Evolutionary conservation across 1,139 yeast genomes (phyloP).

Genomic region (Zygosaccharomyces pseudobailii): DNA sequence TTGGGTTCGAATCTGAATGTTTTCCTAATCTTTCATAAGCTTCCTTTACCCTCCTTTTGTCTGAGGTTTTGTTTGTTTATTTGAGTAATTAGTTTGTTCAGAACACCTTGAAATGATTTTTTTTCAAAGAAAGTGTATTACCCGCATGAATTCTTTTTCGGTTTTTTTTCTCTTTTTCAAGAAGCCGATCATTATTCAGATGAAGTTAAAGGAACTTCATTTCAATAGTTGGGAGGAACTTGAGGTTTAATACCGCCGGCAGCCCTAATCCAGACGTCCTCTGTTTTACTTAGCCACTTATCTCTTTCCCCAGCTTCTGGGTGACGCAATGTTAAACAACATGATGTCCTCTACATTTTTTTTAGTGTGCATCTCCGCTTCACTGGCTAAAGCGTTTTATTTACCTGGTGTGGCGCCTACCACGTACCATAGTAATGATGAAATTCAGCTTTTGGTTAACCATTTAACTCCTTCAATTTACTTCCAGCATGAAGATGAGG

Average conservation of each 20-base stretch:
- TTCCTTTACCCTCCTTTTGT: neutral
- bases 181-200: neutral
- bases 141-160: neutral
- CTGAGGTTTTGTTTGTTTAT: neutral
- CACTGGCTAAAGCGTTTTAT: slow-evolving; percentile 55
- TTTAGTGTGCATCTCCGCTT: neutral
- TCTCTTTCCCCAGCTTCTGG: neutral
- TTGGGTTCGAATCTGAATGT: no score
- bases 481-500: slow-evolving; percentile 35
- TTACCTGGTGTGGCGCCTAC: slow-evolving; percentile 96
- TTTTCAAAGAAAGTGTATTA: neutral
- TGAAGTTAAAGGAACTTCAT: neutral
- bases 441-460: slow-evolving; percentile 75
- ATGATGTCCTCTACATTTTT: slow-evolving; percentile 1
- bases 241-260: neutral
- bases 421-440: slow-evolving; percentile 67
- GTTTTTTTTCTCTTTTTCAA: neutral
- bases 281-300: neutral
- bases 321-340: neutral
- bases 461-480: slow-evolving; percentile 79
- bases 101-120: neutral
- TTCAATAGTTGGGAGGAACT: neutral
- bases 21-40: no score
- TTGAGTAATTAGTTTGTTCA: neutral
- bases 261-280: neutral